Evolutionary conservation across 768 basidiomycete species (phyloP).

Genomic region (Mycena rebaudengoi): DNA sequence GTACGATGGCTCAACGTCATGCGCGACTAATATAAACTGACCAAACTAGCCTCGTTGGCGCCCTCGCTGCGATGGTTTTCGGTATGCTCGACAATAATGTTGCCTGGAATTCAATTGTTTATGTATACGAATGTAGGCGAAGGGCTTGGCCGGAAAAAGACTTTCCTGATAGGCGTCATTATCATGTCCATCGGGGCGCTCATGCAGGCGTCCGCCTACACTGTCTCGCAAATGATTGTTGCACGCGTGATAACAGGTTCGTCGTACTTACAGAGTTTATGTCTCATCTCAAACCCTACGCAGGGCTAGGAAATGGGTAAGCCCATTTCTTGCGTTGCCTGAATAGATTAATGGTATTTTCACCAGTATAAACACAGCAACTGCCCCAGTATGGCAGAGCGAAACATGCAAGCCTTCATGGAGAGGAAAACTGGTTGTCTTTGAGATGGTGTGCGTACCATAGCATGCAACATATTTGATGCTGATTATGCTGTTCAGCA

Average conservation of each 20-base stretch:
- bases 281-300: not conserved
- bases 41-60: conserved; percentile 50
- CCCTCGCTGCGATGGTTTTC: conserved; percentile 52
- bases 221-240: conserved; percentile 57
- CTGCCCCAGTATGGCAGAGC: conserved; percentile 61
- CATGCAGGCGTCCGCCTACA: conserved; percentile 55
- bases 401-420: conserved; percentile 58
- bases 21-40: not conserved
- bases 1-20: conserved; percentile 30
- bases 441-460: conserved; percentile 55
- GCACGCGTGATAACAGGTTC: conserved; percentile 56
- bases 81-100: conserved; percentile 30
- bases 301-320: conserved; percentile 57
- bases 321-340: not conserved
- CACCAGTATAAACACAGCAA: conserved; percentile 54
- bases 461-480: not conserved
- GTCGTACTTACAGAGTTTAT: conserved; percentile 2
- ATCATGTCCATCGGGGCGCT: conserved; percentile 64
- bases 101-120: not conserved
- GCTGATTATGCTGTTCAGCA: conserved; percentile 34
- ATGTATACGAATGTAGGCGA: conserved; percentile 38
- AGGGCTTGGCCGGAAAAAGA: conserved; percentile 53
- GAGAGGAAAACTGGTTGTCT: conserved; percentile 58
- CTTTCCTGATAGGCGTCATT: conserved; percentile 56
- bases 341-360: not conserved